Conservation (phyloP, 176 grass and related monocot genomes). For the Hyparrhenia diplandra region DNA sequence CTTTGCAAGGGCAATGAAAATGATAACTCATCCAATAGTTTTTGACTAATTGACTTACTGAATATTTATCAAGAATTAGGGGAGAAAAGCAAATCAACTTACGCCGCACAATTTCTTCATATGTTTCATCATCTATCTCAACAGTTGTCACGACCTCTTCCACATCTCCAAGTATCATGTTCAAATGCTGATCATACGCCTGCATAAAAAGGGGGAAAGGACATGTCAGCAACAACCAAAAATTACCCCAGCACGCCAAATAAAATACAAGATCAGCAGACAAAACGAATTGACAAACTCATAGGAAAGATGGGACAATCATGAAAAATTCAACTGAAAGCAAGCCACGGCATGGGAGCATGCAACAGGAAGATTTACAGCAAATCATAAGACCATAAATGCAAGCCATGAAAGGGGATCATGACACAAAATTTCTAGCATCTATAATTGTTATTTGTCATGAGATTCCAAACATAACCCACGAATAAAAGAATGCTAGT, state of each 20-base stretch:
- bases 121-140: conserved; percentile 98
- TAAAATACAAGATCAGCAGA: not conserved
- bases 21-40: not conserved
- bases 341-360: not conserved
- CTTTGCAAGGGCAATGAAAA: not conserved
- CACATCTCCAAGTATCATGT: conserved; percentile 99
- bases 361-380: not conserved
- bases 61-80: not conserved
- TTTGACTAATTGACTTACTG: not conserved
- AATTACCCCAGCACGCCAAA: not conserved
- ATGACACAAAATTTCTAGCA: not conserved
- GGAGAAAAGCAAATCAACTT: conserved; percentile 5
- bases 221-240: not conserved
- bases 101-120: conserved; percentile 99
- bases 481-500: no score
- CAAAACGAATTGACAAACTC: not conserved
- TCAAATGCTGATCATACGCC: conserved; percentile 98
- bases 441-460: not conserved
- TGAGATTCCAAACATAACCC: not conserved
- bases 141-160: conserved; percentile 92
- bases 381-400: not conserved
- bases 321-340: not conserved
- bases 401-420: not conserved
- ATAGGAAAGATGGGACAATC: not conserved
- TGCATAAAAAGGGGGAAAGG: conserved; percentile 17